A percentile compares a stretch with the other conserved stretches of the same genome.
Evolutionary conservation across 805 yeast genomes (phyloP).

Genomic region (Trichomonascus vanleenenianus): DNA sequence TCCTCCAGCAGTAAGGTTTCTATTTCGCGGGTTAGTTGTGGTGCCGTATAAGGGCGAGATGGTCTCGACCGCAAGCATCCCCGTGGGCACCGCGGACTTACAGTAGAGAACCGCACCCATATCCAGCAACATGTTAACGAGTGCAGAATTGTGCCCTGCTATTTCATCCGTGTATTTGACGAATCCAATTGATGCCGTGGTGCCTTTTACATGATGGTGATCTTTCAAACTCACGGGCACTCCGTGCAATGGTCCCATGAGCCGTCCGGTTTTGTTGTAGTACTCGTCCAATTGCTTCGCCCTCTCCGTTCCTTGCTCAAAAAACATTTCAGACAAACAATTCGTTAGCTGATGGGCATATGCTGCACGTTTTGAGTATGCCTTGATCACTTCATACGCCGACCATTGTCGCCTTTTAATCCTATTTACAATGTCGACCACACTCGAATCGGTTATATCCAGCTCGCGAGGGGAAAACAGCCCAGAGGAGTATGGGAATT

Average conservation of each 20-base stretch:
- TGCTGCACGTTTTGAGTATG: constrained; percentile 51
- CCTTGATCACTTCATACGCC: constrained; percentile 40
- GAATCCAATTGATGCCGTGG: constrained; percentile 40
- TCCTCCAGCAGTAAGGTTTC: constrained; percentile 42
- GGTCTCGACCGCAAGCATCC: constrained; percentile 43
- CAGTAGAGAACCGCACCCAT: constrained; percentile 47
- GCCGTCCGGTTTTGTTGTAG: constrained; percentile 38
- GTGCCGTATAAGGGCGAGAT: constrained; percentile 38
- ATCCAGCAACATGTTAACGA: constrained; percentile 25
- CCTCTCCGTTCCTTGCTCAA: constrained; percentile 48
- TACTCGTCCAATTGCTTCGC: constrained; percentile 50
- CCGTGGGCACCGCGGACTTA: constrained; percentile 46
- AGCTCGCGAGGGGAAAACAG: constrained; percentile 18
- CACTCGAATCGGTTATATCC: constrained; percentile 21
- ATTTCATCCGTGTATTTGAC: constrained; percentile 14
- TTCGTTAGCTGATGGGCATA: constrained; percentile 48
- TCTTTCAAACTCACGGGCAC: constrained; percentile 57
- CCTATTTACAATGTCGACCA: constrained; percentile 16
- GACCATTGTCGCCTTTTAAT: constrained; percentile 30
- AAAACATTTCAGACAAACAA: constrained; percentile 35
- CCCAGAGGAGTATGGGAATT: constrained; percentile 15
- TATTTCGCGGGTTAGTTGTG: constrained; percentile 40
- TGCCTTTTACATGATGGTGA: constrained; percentile 39
- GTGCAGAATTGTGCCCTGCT: constrained; percentile 13
- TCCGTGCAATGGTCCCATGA: constrained; percentile 59